These are phyloP conservation scores for Pyrenophora seminiperda DNA, from an alignment of 2,329 filamentous ascomycete genomes.

Conservation along the genomic window DNA sequence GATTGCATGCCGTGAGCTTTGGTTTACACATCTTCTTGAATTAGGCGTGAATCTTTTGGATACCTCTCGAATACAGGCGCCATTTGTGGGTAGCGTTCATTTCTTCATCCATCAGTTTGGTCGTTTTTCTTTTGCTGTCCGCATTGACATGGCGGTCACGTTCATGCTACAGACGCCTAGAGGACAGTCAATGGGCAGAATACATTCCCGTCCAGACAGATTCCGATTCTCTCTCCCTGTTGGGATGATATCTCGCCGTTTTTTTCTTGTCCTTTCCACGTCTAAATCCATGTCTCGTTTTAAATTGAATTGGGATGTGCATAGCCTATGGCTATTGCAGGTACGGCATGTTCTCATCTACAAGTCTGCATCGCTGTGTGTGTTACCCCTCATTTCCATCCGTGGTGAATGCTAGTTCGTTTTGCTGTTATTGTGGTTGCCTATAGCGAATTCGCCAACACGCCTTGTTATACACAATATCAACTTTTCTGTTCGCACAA, in stretches of 20 bases:
- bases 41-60: conserved; percentile 47
- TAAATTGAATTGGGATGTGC: too few relatives aligned
- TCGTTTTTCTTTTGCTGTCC: conserved; percentile 19
- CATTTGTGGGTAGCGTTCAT: conserved; percentile 49
- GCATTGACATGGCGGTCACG: conserved; percentile 5
- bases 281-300: too few relatives aligned
- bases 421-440: conserved; percentile 29
- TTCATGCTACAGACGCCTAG: not conserved
- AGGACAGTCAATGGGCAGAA: conserved; percentile 5
- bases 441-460: conserved; percentile 9
- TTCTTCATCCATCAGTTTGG: conserved; percentile 36
- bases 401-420: conserved; percentile 20
- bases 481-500: conserved; percentile 1
- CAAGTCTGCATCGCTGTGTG: not conserved
- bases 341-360: too few relatives aligned
- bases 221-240: not conserved
- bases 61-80: conserved; percentile 48
- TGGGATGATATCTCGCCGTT: not conserved
- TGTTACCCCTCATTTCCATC: not conserved
- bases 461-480: too few relatives aligned
- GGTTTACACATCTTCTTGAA: conserved; percentile 39
- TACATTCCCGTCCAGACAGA: not conserved
- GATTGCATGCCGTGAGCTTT: conserved; percentile 29
- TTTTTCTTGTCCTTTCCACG: too few relatives aligned
- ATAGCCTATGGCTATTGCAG: too few relatives aligned